A percentile compares a stretch with the other conserved stretches of the same genome.
phyloP scores from a whole-genome alignment of 2,329 filamentous ascomycete species.

The Hirsutella minnesotensis region DNA sequence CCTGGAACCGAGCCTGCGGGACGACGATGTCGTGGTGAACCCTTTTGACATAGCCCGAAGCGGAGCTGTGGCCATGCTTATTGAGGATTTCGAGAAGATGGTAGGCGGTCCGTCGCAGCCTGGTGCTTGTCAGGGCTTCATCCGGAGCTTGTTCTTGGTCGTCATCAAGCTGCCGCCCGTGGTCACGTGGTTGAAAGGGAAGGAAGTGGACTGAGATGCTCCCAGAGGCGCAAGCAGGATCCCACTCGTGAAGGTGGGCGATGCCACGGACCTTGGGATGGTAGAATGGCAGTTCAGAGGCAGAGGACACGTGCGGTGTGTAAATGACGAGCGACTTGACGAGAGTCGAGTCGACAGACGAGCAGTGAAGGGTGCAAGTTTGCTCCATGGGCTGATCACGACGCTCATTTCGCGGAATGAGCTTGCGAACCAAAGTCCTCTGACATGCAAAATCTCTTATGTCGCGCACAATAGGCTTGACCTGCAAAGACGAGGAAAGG shows the following conservation, averaged over 20 bases:
- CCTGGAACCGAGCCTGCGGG: conserved; percentile 64
- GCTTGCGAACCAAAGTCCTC: conserved; percentile 58
- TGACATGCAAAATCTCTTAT: conserved; percentile 26
- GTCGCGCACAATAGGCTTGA: conserved; percentile 4
- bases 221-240: conserved; percentile 27
- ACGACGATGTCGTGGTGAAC: conserved; percentile 76
- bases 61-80: conserved; percentile 59
- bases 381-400: conserved; percentile 68
- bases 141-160: conserved; percentile 9
- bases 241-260: conserved; percentile 63
- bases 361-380: conserved; percentile 62
- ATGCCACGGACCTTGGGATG: conserved; percentile 67
- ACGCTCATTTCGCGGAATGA: conserved; percentile 72
- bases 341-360: conserved; percentile 8
- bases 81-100: conserved; percentile 56
- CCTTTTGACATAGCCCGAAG: conserved; percentile 62
- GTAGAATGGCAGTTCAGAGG: conserved; percentile 69
- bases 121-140: conserved; percentile 14
- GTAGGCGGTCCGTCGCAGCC: conserved; percentile 54
- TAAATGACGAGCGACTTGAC: conserved; percentile 50
- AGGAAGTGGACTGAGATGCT: conserved; percentile 49
- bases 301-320: conserved; percentile 54
- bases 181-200: conserved; percentile 25
- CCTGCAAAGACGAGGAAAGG: neutral
- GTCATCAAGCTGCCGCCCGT: conserved; percentile 6